Percentiles rank a stretch among this genome's conserved stretches.
Evolutionary conservation across 2,329 filamentous ascomycete species (phyloP).

Genomic region (Stachybotrys elegans): DNA sequence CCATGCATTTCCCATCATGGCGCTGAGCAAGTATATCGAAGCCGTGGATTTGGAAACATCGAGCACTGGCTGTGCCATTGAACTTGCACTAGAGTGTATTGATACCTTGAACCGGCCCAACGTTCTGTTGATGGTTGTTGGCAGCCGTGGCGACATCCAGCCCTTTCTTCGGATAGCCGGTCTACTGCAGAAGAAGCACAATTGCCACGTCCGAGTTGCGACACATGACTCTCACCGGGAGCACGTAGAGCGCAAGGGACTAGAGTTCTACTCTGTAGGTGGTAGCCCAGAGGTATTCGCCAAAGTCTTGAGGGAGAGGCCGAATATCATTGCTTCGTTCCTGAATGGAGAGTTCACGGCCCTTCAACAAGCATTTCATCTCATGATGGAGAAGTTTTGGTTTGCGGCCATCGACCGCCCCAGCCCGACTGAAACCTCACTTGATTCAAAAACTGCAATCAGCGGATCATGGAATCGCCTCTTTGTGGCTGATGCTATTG

Average conservation of each 20-base stretch:
- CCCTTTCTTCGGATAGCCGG: neutral
- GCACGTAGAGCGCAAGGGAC: neutral
- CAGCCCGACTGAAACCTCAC: neutral
- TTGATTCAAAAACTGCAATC: neutral
- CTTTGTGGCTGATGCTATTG: neutral
- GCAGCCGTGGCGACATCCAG: neutral
- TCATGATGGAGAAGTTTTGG: neutral
- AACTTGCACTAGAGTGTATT: neutral
- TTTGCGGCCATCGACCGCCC: neutral
- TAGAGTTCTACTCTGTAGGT: neutral
- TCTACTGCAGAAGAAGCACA: neutral
- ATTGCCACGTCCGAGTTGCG: neutral
- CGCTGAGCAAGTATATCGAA: conserved; percentile 2
- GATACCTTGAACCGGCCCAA: neutral
- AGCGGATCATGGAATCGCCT: neutral
- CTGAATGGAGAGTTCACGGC: neutral
- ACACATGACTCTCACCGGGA: neutral
- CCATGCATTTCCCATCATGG: conserved; percentile 8
- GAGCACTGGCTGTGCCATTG: neutral
- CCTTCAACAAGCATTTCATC: neutral
- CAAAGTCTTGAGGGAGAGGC: neutral
- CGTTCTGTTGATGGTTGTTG: neutral
- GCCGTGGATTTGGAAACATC: neutral
- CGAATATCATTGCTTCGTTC: neutral
- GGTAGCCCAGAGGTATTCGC: neutral